Evolutionary conservation across 176 grass and related monocot genomes (phyloP).

Genomic region (Eremochloa ophiuroides): DNA sequence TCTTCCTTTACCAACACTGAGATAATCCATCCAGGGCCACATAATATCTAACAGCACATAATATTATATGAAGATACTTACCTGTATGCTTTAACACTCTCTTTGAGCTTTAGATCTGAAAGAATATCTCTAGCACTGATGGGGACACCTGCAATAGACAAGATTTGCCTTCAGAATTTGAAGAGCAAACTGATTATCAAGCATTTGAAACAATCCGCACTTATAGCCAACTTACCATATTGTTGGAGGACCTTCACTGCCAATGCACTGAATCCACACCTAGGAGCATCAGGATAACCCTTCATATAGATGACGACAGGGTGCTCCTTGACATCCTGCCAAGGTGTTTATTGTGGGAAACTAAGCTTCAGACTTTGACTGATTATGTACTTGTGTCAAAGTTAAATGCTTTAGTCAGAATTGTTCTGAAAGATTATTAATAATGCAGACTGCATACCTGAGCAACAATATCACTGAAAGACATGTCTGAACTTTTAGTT

Average conservation of each 20-base stretch:
- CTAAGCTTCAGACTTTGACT: background rate
- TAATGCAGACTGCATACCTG: conserved; percentile 27
- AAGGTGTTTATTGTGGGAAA: background rate
- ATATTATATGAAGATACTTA: conserved; percentile 30
- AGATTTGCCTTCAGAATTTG: conserved; percentile 24
- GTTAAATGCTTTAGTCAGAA: background rate
- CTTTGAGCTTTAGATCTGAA: conserved; percentile 70
- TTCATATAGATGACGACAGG: conserved; percentile 90
- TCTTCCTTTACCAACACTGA: background rate
- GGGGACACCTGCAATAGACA: conserved; percentile 41
- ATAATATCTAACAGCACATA: conserved; percentile 7
- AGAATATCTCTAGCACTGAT: conserved; percentile 83
- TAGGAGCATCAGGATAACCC: conserved; percentile 73
- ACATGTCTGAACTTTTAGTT: conserved; percentile 52
- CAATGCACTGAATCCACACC: conserved; percentile 88
- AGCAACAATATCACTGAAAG: conserved; percentile 41
- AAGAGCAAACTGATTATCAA: background rate
- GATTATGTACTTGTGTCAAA: background rate
- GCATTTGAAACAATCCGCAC: background rate
- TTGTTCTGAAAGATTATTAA: background rate
- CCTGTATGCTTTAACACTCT: conserved; percentile 79
- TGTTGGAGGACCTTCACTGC: conserved; percentile 86
- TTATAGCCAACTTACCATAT: conserved; percentile 51
- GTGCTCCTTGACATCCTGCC: conserved; percentile 81
- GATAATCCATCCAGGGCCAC: background rate